Conservation (phyloP, 2,329 filamentous ascomycete species). For the Hypoxylon rubiginosum region DNA sequence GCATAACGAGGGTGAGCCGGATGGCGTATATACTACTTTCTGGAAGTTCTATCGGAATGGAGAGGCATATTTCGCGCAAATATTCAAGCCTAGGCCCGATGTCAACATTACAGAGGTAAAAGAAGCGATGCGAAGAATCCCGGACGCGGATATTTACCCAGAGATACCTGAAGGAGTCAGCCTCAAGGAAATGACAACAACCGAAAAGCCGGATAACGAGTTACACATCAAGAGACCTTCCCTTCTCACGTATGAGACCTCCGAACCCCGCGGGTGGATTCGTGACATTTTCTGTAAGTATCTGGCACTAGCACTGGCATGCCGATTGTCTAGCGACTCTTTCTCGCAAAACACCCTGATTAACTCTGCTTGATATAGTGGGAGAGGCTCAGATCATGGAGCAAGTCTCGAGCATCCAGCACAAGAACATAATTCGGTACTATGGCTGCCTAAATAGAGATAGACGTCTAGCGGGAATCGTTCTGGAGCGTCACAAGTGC, state of each 20-base stretch:
- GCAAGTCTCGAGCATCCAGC: conserved; percentile 30
- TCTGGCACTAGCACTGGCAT: too few species aligned
- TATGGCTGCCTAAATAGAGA: conserved; percentile 32
- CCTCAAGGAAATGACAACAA: conserved; percentile 17
- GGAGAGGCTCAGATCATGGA: conserved; percentile 37
- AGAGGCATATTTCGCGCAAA: conserved; percentile 35
- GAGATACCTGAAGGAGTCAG: conserved; percentile 32
- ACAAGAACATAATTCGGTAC: conserved; percentile 39
- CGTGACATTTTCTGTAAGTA: conserved; percentile 37
- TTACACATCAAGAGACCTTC: conserved; percentile 39
- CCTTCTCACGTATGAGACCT: conserved; percentile 31
- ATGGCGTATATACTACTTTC: conserved; percentile 33
- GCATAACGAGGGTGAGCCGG: conserved; percentile 12
- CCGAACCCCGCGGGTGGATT: conserved; percentile 15
- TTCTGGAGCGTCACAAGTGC: conserved; percentile 30
- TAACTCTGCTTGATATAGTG: conserved; percentile 28
- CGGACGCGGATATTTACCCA: conserved; percentile 39
- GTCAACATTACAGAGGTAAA: conserved; percentile 33
- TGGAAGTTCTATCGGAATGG: conserved; percentile 38
- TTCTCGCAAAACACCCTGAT: conserved; percentile 19
- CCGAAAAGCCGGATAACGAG: conserved; percentile 18
- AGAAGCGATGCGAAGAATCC: conserved; percentile 31
- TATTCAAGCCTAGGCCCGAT: conserved; percentile 34
- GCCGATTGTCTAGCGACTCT: conserved; percentile 12
- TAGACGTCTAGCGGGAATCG: conserved; percentile 30